Percentiles rank a stretch among this genome's conserved stretches.
Conservation (phyloP, 768 basidiomycete genomes). For the Rhodocollybia butyracea region DNA sequence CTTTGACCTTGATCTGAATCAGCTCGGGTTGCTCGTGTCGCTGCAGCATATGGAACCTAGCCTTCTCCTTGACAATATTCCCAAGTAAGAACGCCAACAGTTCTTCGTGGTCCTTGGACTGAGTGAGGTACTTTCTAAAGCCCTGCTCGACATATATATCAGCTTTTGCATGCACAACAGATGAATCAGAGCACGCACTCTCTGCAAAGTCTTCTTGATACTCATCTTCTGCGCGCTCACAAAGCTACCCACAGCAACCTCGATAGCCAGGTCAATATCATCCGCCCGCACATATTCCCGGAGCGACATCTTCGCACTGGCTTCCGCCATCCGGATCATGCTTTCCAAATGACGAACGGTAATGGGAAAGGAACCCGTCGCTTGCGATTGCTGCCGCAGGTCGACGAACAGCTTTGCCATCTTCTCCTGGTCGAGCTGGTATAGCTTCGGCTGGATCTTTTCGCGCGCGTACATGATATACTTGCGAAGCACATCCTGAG, state of each 20-base stretch:
- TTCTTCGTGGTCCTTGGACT: conserved; percentile 95
- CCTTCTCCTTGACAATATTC: conserved; percentile 89
- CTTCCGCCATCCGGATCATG: conserved; percentile 99
- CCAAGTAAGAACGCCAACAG: conserved; percentile 92
- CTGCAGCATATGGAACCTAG: conserved; percentile 77
- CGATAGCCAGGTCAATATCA: conserved; percentile 96
- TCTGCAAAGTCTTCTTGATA: conserved; percentile 95
- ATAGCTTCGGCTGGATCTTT: conserved; percentile 87
- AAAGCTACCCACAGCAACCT: conserved; percentile 92
- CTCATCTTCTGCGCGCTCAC: conserved; percentile 97
- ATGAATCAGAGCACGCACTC: conserved; percentile 47
- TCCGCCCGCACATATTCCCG: conserved; percentile 94
- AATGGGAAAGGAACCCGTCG: conserved; percentile 98
- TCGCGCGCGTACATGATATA: conserved; percentile 99
- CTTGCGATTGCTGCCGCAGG: conserved; percentile 91
- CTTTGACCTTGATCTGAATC: conserved; percentile 71
- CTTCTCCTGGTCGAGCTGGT: conserved; percentile 95
- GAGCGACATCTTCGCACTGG: conserved; percentile 97
- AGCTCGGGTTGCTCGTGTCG: conserved; percentile 74
- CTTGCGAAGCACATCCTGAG: conserved; percentile 93
- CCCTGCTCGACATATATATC: conserved; percentile 44
- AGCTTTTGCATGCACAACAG: neutral
- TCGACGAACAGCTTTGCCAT: conserved; percentile 92
- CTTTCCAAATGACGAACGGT: conserved; percentile 97
- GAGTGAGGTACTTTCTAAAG: conserved; percentile 96